Percentiles rank a stretch among this genome's conserved stretches.
These are phyloP conservation scores for Hibiscus trionum DNA, from an alignment of 345 rosid species.

Conservation along the genomic window DNA sequence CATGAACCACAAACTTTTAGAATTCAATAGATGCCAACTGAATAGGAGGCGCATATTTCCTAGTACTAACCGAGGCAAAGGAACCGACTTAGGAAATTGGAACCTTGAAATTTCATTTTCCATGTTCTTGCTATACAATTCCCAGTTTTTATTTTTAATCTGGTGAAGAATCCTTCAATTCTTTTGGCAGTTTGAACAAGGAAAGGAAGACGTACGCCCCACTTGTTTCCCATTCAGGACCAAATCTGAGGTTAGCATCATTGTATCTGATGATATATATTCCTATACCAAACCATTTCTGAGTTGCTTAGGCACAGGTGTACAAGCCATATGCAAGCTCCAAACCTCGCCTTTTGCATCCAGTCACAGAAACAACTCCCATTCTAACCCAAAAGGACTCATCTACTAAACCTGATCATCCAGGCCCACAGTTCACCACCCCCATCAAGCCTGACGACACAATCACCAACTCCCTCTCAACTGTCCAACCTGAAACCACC, in stretches of 20 bases:
- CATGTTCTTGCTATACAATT: not conserved
- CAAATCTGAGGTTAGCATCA: conserved; percentile 33
- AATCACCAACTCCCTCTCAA: not conserved
- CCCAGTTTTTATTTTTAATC: not conserved
- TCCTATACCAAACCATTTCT: not conserved
- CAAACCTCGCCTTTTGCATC: conserved; percentile 13
- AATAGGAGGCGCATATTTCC: not conserved
- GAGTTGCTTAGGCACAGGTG: conserved; percentile 16
- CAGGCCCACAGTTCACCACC: not conserved
- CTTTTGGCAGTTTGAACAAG: conserved; percentile 41
- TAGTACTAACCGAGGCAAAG: not conserved
- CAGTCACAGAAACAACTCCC: conserved; percentile 13
- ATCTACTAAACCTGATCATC: not conserved
- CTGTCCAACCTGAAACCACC: conserved; percentile 4
- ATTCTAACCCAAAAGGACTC: conserved; percentile 4
- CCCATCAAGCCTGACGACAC: not conserved
- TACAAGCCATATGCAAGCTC: conserved; percentile 21
- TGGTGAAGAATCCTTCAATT: not conserved
- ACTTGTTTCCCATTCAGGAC: conserved; percentile 20
- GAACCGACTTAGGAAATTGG: not conserved
- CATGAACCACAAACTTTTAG: not conserved
- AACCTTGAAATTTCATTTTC: not conserved
- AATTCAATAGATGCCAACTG: not conserved
- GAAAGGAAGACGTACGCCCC: conserved; percentile 39
- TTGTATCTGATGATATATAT: not conserved